These are phyloP conservation scores for Kazachstania bromeliacearum DNA, from an alignment of 805 yeast species.

Conservation along the genomic window DNA sequence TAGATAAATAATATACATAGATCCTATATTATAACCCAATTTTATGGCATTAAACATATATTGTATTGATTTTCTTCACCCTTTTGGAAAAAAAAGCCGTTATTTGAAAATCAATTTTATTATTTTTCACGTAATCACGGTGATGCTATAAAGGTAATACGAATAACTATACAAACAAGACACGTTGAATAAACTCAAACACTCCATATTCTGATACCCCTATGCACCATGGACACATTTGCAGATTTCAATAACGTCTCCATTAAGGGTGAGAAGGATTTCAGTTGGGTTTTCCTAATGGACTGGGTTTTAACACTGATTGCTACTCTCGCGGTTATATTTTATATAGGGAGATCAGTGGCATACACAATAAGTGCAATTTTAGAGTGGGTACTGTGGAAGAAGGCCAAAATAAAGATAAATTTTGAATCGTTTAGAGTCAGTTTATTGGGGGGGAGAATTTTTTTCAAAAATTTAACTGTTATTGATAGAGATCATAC, in stretches of 20 bases:
- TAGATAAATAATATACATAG: not conserved
- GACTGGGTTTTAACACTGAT: conserved; percentile 71
- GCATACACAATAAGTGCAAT: conserved; percentile 50
- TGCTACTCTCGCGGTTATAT: conserved; percentile 53
- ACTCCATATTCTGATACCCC: not conserved
- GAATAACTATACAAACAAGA: no score
- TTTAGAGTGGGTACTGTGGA: conserved; percentile 55
- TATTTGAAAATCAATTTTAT: no score
- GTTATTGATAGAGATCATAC: conserved; percentile 69
- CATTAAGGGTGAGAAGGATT: conserved; percentile 24
- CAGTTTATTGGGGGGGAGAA: conserved; percentile 73
- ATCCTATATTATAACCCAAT: not conserved
- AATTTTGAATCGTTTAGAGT: conserved; percentile 66
- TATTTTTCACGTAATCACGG: no score
- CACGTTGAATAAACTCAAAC: not conserved
- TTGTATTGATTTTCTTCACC: no score
- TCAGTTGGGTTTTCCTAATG: conserved; percentile 68
- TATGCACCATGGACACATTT: conserved; percentile 19
- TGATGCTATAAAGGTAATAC: no score
- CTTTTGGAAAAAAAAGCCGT: no score
- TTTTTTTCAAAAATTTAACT: conserved; percentile 67
- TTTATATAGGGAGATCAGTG: conserved; percentile 64
- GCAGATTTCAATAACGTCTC: conserved; percentile 27
- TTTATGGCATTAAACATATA: no score
- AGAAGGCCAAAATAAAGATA: conserved; percentile 44